These are phyloP conservation scores for Lepiota brunneoincarnata DNA, from an alignment of 768 basidiomycete genomes.

Conservation along the genomic window DNA sequence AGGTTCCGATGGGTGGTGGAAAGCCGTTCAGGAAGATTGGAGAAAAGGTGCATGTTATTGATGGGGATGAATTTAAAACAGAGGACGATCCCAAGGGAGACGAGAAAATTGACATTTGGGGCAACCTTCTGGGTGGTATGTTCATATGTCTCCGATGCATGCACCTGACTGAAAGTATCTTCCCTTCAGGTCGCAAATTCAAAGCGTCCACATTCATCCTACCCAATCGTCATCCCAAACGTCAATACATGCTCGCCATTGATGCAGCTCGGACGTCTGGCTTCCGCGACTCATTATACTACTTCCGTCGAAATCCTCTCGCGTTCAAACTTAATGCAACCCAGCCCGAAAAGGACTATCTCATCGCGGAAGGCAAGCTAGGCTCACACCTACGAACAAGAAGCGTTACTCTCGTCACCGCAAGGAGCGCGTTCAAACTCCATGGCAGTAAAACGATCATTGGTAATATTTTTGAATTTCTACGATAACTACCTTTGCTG, in stretches of 20 bases:
- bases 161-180: constrained; percentile 1
- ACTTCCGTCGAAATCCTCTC: constrained; percentile 88
- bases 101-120: constrained; percentile 85
- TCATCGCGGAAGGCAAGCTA: constrained; percentile 86
- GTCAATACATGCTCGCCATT: constrained; percentile 93
- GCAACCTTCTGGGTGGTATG: constrained; percentile 82
- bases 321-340: constrained; percentile 90
- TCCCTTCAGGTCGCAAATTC: constrained; percentile 70
- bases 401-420: constrained; percentile 91
- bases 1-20: constrained; percentile 47
- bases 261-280: constrained; percentile 96
- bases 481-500: background rate
- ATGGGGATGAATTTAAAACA: constrained; percentile 87
- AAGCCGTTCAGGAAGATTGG: constrained; percentile 75
- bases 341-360: constrained; percentile 87
- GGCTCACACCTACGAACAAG: constrained; percentile 86
- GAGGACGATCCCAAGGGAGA: constrained; percentile 85
- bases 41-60: constrained; percentile 72
- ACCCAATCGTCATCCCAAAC: constrained; percentile 78
- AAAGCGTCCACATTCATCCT: constrained; percentile 89
- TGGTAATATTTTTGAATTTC: constrained; percentile 41
- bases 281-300: constrained; percentile 96
- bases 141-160: constrained; percentile 12
- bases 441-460: constrained; percentile 90
- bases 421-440: constrained; percentile 89